Percentiles rank a stretch among this genome's conserved stretches.
These are phyloP conservation scores for Coemansia sp. DNA, from an alignment of 192 early-diverging fungal genomes.

Conservation along the genomic window DNA sequence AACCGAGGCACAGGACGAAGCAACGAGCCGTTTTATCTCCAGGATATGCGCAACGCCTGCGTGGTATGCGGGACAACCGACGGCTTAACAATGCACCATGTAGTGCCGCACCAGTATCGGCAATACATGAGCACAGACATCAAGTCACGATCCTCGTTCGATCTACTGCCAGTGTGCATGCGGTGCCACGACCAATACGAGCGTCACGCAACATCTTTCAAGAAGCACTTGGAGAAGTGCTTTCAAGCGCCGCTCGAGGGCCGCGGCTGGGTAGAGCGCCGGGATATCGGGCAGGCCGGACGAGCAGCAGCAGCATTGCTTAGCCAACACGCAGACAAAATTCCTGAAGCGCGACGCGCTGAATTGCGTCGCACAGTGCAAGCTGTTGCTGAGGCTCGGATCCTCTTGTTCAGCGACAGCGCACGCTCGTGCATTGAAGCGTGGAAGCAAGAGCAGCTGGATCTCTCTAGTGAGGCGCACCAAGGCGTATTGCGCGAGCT, in stretches of 20 bases:
- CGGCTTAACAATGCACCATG: conserved; percentile 45
- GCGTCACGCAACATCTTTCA: conserved; percentile 26
- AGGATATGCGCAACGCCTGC: conserved; percentile 53
- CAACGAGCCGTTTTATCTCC: conserved; percentile 48
- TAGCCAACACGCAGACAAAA: conserved; percentile 5
- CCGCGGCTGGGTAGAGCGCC: conserved; percentile 43
- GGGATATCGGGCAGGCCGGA: conserved; percentile 21
- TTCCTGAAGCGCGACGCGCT: conserved; percentile 16
- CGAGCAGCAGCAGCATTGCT: conserved; percentile 42
- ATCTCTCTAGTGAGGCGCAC: not conserved
- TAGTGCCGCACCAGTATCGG: conserved; percentile 51
- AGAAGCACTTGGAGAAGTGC: conserved; percentile 35
- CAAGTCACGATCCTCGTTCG: conserved; percentile 51
- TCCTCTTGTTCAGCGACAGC: conserved; percentile 9
- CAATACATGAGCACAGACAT: conserved; percentile 34
- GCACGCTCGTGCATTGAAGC: not conserved
- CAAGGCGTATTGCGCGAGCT: conserved; percentile 23
- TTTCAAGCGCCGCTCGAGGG: conserved; percentile 47
- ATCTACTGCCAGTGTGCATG: conserved; percentile 46
- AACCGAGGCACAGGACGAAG: conserved; percentile 45
- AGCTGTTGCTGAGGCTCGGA: not conserved
- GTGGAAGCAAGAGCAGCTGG: not conserved
- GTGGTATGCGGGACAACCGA: conserved; percentile 21
- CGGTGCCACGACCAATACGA: conserved; percentile 51
- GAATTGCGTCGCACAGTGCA: conserved; percentile 13